Percentiles rank a stretch among this genome's conserved stretches.
Conservation (phyloP, 2,329 filamentous ascomycete genomes). For the Beauveria sp. region DNA sequence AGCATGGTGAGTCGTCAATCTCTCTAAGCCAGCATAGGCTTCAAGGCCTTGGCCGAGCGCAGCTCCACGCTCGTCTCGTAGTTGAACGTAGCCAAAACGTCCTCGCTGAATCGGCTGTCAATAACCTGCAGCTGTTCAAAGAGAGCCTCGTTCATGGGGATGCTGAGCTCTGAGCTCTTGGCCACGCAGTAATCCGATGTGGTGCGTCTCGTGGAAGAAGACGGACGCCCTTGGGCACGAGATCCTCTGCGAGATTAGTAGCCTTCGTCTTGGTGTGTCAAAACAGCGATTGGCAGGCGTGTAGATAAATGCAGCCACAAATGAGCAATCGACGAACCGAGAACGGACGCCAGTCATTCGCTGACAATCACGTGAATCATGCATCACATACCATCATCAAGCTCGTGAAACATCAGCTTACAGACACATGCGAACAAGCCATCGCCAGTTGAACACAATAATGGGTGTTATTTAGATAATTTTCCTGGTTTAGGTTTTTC, state of each 20-base stretch:
- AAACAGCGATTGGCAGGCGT: not conserved
- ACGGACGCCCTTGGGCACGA: no score
- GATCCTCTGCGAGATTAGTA: no score
- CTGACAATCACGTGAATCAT: no score
- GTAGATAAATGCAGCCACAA: no score
- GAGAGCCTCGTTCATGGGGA: not conserved
- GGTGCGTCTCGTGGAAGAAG: no score
- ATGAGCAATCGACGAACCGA: no score
- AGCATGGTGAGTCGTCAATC: no score
- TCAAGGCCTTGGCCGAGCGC: not conserved
- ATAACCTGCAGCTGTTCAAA: not conserved
- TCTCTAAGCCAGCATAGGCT: no score
- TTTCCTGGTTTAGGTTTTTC: not conserved
- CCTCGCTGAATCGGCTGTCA: not conserved
- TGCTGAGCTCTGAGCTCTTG: not conserved
- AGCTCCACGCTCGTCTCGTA: not conserved
- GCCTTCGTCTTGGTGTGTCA: not conserved
- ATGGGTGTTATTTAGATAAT: not conserved
- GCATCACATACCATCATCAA: no score
- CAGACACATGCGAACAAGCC: not conserved
- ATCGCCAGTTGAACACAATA: not conserved
- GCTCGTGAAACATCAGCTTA: not conserved
- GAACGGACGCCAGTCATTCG: no score
- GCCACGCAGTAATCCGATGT: not conserved
- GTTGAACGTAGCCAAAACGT: not conserved